Evolutionary conservation across 257 asterid genomes (phyloP), one percentile per base, ranked within the genome.

Genomic region (Primulina tabacum): DNA sequence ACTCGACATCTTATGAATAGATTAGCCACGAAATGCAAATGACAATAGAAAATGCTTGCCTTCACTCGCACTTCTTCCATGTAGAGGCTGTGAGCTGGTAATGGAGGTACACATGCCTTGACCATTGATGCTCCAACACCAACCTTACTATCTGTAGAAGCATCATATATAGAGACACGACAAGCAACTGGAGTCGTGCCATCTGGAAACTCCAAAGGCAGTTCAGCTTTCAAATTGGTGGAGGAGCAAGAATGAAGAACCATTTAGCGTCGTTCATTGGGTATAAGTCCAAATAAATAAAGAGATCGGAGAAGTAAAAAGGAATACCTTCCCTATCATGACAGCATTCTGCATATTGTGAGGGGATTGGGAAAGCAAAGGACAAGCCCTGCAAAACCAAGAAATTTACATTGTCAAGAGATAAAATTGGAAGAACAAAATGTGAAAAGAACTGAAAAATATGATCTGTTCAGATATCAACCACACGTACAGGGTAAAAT

Each of bases 111-210:
- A 68, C 82, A 69, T 38, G 97, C 97, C 87, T 83, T 88, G 71
- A 72, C 79, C 92, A 90, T 82, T 71, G 73, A 74, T 73, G 90
- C 71, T 60, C 95, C 97, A 24, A 86, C 87, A 20, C 91, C 93
- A 68, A 90, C 95, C 76, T 88, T 90, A 64, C 86, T 77, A 68
- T 87, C 93, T 14, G 87, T 64, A 29, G 89, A 86, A 58, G 85
- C 81, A 79, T 88, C 97, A 71, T 84, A 90, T 62, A 90, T 72
- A 8, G 90, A 86, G 35, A 88, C 95, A 29, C 93, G 92, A 77
- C 95, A 90, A 33, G 95, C 79, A 65, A 88, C 95, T 6, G 97
- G 95, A 79, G 97, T 88, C 62, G 93, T 88, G 71, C 97, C 97
- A 78, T 90, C 95, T 10, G 97, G 94, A 76, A 90, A 90, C 84